Evolutionary conservation across 2,329 filamentous ascomycete species (phyloP), one percentile per base, ranked within the genome.

Genomic region (Fusarium odoratissimum): DNA sequence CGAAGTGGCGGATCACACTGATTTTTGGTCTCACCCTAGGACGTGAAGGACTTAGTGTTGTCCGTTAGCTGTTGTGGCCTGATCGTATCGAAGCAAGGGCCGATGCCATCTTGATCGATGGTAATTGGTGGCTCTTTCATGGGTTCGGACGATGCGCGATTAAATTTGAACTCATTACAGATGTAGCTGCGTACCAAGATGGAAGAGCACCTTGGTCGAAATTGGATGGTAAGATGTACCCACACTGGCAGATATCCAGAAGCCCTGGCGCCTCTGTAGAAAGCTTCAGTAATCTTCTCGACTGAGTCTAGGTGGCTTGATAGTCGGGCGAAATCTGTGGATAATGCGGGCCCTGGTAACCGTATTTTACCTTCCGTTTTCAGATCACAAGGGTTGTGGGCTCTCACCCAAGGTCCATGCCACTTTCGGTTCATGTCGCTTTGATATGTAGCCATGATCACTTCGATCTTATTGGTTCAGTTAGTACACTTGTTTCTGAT

Each of bases 1-100:
- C 0, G 9, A 16, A 30, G 9, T 17, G 9, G 45, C 6, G 14
- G 14, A n/a, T 17, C 28, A 21, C 3, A 30, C 0, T 14, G 23
- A 10, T 13, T 10, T 7, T 8, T 7, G 6, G 6, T 48, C 45
- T 30, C 2, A 3, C 8, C 14, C 21, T 8, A n/a, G 13, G 3
- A n/a, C 0, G 28, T n/a, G 45, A n/a, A 48, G 3, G 21, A 48
- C 8, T 48, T n/a, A 11, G 21, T 31, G 45, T n/a, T 48, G 14
- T 48, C 21, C 14, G 9, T 21, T 7, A 30, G 25, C 12, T 40
- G 11, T 21, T 38, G 19, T 12, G 19, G 37, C 6, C 19, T 12
- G n/a, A 5, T 23, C 14, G 6, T 25, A 6, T 19, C 19, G 21
- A 30, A 48, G 19, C 28, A 17, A 12, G 19, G 45, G 21, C 21